phyloP scores from a whole-genome alignment of 2,329 filamentous ascomycete species.

The Fusarium sp. region DNA sequence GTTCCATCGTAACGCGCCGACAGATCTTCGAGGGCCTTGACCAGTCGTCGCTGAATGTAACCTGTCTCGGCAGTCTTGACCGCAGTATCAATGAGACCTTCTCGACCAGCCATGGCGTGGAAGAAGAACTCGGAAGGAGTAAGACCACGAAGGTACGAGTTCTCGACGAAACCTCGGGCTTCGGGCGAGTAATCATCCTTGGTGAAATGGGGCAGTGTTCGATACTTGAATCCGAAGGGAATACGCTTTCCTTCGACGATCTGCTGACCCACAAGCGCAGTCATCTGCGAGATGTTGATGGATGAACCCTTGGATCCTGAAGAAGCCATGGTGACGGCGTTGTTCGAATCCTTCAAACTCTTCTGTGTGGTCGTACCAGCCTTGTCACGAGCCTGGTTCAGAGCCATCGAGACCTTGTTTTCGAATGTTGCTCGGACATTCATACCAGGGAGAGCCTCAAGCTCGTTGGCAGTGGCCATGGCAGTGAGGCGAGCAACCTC shows the following conservation, averaged over 20 bases:
- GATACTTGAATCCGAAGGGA: slow-evolving; percentile 98
- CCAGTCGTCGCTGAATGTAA: slow-evolving; percentile 97
- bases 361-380: slow-evolving; percentile 92
- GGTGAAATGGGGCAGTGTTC: slow-evolving; percentile 95
- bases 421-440: slow-evolving; percentile 98
- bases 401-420: slow-evolving; percentile 90
- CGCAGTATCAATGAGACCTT: slow-evolving; percentile 98
- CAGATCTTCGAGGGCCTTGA: slow-evolving; percentile 97
- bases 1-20: slow-evolving; percentile 98
- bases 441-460: slow-evolving; percentile 97
- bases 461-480: slow-evolving; percentile 80
- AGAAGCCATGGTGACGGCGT: slow-evolving; percentile 93
- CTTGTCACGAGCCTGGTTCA: slow-evolving; percentile 95
- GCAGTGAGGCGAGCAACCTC: slow-evolving; percentile 79
- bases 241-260: slow-evolving; percentile 99
- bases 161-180: slow-evolving; percentile 96
- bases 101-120: slow-evolving; percentile 99
- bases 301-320: slow-evolving; percentile 98
- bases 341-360: slow-evolving; percentile 94
- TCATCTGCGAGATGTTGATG: slow-evolving; percentile 99
- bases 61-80: slow-evolving; percentile 99
- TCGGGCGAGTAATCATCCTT: slow-evolving; percentile 99
- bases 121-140: slow-evolving; percentile 99
- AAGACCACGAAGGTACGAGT: slow-evolving; percentile 94
- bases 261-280: slow-evolving; percentile 95